Base-by-base conservation (phyloP, 352 stramenopile genomes). In the Aphanomyces invadans region DNA sequence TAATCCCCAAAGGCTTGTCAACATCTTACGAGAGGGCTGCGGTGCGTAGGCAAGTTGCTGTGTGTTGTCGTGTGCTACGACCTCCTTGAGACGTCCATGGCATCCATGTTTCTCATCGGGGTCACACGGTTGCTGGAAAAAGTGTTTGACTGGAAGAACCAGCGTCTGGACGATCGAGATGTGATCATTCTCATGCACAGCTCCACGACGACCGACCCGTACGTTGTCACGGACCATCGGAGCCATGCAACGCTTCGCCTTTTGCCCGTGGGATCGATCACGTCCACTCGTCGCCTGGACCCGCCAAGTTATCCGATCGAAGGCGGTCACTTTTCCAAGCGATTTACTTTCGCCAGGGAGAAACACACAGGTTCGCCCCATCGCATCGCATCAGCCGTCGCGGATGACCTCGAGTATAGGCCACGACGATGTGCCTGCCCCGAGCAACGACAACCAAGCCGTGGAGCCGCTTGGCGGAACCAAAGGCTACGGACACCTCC, bases 71-170 rank as follows among this genome's bases (percentile, higher is more conserved):
- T 67, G 1, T 44, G 28, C 5, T 51, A 45, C n/a, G 60, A 67
- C 25, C 10, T 57, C 2, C 38, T 67, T 21, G 60, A 67, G 17
- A n/a, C 23, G 5, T 39, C 60, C 2, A 39, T 67, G 26, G 48
- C 48, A 10, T 51, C 60, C 4, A 21, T 67, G 5, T 67, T 45
- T 29, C 49, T 67, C 21, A 48, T 44, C 3, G 60, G 60, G 23
- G 49, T 89, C 49, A 69, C 80, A 0, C 76, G 72, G 26, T 45
- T 92, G 0, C 62, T 92, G 0, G 83, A 92, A 23, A 84, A 85
- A 28, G 36, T 87, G 0, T 88, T 89, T 71, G 65, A 74, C 11
- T 92, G 83, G 83, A 90, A 90, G 66, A 64, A 73, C 11, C 67
- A 70, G 21, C 52, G 72, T 10, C 68, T 69, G 26, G 60, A 62